A percentile compares a stretch with the other conserved stretches of the same genome.
Evolutionary conservation across 768 basidiomycete species (phyloP).

Genomic region (Chlorophyllum brunneum): DNA sequence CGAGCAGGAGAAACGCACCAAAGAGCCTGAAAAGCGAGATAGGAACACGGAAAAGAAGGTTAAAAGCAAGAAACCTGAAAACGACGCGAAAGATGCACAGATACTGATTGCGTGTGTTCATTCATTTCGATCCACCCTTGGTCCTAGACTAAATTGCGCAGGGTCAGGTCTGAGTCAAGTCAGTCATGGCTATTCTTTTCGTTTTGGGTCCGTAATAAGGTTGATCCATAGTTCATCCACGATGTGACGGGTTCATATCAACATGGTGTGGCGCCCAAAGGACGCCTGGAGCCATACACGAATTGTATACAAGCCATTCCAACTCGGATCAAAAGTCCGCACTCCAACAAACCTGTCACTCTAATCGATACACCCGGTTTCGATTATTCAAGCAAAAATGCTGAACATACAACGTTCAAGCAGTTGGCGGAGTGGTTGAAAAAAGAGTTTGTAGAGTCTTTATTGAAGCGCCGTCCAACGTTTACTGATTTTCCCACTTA

Average conservation of each 20-base stretch:
- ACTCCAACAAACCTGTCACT: not conserved
- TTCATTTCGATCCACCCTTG: too few relatives aligned
- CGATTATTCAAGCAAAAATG: not conserved
- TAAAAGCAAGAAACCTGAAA: not conserved
- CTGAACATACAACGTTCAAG: not conserved
- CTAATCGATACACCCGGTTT: conserved; percentile 6
- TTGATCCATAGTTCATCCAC: not conserved
- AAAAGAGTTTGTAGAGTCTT: not conserved
- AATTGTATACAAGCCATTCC: not conserved
- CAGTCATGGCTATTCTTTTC: not conserved
- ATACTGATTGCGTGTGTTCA: not conserved
- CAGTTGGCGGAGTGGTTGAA: not conserved
- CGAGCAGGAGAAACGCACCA: not conserved
- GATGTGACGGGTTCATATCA: not conserved
- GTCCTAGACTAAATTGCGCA: not conserved
- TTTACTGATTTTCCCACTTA: not conserved
- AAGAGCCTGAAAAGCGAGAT: not conserved
- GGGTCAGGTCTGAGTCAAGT: conserved; percentile 2
- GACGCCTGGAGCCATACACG: not conserved
- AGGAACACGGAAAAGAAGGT: too few relatives aligned
- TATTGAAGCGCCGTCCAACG: too few relatives aligned
- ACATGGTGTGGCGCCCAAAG: not conserved
- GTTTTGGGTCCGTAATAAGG: not conserved
- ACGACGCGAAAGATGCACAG: not conserved
- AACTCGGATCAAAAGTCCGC: not conserved